Evolutionary conservation across 495 filamentous ascomycete genomes (phyloP).

Genomic region (Halenospora varia): DNA sequence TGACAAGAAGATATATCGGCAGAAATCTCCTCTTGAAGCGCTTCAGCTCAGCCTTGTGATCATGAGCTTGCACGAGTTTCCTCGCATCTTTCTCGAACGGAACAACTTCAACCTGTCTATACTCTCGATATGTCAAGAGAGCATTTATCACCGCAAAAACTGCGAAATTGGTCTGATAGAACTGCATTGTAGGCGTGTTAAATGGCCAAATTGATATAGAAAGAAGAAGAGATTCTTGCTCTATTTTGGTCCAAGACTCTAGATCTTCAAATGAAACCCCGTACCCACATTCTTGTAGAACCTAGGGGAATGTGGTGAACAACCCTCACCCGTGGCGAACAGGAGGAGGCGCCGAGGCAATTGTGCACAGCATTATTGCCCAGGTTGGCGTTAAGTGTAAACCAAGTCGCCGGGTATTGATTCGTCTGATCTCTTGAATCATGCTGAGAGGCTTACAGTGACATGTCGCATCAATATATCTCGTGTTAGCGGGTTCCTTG

Average conservation of each 20-base stretch:
- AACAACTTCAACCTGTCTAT: not conserved
- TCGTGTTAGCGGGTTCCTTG: no score
- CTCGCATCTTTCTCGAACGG: not conserved
- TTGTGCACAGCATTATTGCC: no score
- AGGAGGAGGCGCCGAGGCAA: no score
- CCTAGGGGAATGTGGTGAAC: no score
- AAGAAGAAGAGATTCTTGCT: not conserved
- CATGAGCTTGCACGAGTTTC: not conserved
- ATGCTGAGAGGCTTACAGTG: no score
- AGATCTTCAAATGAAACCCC: no score
- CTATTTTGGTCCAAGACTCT: not conserved
- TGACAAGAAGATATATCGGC: slow-evolving; percentile 42
- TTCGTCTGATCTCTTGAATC: no score
- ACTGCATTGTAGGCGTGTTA: slow-evolving; percentile 13
- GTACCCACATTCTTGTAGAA: no score
- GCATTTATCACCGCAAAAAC: slow-evolving; percentile 17
- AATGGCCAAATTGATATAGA: not conserved
- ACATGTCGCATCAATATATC: no score
- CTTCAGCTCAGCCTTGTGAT: slow-evolving; percentile 19
- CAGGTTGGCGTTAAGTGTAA: no score
- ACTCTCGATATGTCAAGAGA: slow-evolving; percentile 16
- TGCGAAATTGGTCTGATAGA: slow-evolving; percentile 24
- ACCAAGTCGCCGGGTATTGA: no score
- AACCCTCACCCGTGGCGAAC: no score
- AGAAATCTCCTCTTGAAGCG: slow-evolving; percentile 36